Percentiles rank a stretch among this genome's conserved stretches.
Conservation (phyloP, 2,329 filamentous ascomycete species). For the Fusarium multiceps region DNA sequence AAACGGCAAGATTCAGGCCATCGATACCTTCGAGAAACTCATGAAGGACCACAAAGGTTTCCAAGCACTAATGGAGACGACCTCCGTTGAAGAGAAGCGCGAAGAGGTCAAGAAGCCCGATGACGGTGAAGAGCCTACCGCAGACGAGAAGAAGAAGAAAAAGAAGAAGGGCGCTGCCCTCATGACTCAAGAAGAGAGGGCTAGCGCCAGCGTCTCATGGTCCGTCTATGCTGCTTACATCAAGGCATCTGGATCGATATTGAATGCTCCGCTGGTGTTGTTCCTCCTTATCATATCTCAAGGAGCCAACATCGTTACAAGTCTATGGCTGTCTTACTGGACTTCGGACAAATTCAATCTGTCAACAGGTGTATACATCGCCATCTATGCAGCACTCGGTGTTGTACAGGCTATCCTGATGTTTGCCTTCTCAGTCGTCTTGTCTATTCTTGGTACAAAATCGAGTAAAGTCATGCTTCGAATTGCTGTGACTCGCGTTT, state of each 20-base stretch:
- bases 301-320: slow-evolving; percentile 86
- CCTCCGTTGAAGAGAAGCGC: slow-evolving; percentile 75
- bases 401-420: slow-evolving; percentile 76
- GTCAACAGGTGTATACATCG: slow-evolving; percentile 76
- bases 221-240: slow-evolving; percentile 83
- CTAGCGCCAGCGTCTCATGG: slow-evolving; percentile 82
- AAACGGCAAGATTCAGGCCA: slow-evolving; percentile 81
- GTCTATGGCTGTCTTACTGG: slow-evolving; percentile 95
- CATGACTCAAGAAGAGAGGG: slow-evolving; percentile 79
- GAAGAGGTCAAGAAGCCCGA: slow-evolving; percentile 62
- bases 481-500: slow-evolving; percentile 79
- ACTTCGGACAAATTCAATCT: slow-evolving; percentile 81
- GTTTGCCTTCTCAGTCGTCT: slow-evolving; percentile 81
- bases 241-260: slow-evolving; percentile 75
- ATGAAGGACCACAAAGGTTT: slow-evolving; percentile 85
- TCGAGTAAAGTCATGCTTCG: slow-evolving; percentile 86
- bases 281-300: slow-evolving; percentile 77
- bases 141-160: slow-evolving; percentile 61
- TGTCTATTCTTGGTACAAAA: slow-evolving; percentile 83
- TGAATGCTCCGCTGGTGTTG: slow-evolving; percentile 73
- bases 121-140: slow-evolving; percentile 53
- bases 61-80: slow-evolving; percentile 85
- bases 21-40: slow-evolving; percentile 90
- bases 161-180: slow-evolving; percentile 69
- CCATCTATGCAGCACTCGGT: slow-evolving; percentile 77